Evolutionary conservation across 2,329 filamentous ascomycete species (phyloP), one percentile per base, ranked within the genome.

Genomic region (Gnomoniopsis sp.): DNA sequence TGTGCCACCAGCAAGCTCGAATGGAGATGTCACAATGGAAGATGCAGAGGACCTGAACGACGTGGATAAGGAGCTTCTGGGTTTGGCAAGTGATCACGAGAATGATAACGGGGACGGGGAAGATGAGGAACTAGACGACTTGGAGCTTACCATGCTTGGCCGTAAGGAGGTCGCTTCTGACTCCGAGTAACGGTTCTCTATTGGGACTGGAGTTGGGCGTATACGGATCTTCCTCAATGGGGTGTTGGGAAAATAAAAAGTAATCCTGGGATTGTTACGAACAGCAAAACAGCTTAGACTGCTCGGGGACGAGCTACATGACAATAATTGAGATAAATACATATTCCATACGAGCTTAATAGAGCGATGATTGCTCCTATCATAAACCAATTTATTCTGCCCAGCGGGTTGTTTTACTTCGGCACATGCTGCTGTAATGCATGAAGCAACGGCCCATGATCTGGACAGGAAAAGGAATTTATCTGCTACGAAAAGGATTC

Each of bases 41-140:
- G 75, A 79, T 57, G 78, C 73, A 8, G 79, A 83, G 44, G 57
- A 79, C 49, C 75, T 84, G 59, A 82, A 83, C 56, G 82, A 85
- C 30, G 79, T 78, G 54, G 79, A 84, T 17, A 78, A 81, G 65
- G 82, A 83, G 54, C 68, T 80, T 15, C 66, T 80, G 3, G 79
- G 77, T 14, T 63, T 80, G 38, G 80, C 73, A 2, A 76, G 71
- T 51, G 76, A 79, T 6, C 77, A 67, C 1, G 77, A 79, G 47
- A 77, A 74, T 30, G 70, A 54, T 12, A 77, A 74, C 6, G 63
- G 65, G 48, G 68, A 75, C 54, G 78, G 78, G 57, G 80, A 84
- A 48, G 77, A 81, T 38, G 78, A 82, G 59, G 75, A 76, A 36
- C 70, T 74, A 38, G 71, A 78, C 62, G 74, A 75, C 19, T 65